Evolutionary conservation across 257 asterid genomes (phyloP).

Genomic region (Solanum etuberosum): DNA sequence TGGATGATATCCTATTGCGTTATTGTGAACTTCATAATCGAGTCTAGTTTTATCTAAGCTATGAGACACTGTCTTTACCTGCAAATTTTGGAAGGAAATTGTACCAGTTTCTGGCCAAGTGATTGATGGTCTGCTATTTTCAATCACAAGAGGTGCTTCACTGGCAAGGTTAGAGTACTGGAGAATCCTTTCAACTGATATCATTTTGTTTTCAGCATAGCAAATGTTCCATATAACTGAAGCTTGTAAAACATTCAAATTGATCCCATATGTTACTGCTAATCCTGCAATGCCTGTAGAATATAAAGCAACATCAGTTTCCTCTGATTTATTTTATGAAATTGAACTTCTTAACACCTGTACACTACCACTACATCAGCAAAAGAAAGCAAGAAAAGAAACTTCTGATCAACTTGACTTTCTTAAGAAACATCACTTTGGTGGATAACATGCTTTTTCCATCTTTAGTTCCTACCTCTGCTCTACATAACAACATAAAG

Average conservation of each 20-base stretch:
- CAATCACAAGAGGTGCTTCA: slow-evolving; percentile 67
- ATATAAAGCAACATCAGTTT: slow-evolving; percentile 1
- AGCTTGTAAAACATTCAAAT: slow-evolving; percentile 72
- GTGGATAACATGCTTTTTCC: neutral
- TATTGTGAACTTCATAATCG: neutral
- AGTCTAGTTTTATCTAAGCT: neutral
- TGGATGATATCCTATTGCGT: neutral
- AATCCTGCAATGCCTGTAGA: slow-evolving; percentile 82
- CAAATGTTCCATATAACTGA: slow-evolving; percentile 93
- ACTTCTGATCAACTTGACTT: neutral
- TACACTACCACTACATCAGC: neutral
- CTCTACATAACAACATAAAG: neutral
- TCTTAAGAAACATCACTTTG: neutral
- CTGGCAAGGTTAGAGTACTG: slow-evolving; percentile 78
- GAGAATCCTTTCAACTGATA: slow-evolving; percentile 83
- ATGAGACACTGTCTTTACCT: slow-evolving; percentile 24
- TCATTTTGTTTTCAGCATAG: slow-evolving; percentile 88
- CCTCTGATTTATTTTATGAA: neutral
- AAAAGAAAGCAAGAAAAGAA: neutral
- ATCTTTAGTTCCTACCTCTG: neutral
- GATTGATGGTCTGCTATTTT: slow-evolving; percentile 49
- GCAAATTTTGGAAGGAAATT: slow-evolving; percentile 58
- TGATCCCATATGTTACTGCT: slow-evolving; percentile 91
- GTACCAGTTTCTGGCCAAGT: slow-evolving; percentile 76
- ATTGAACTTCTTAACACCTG: neutral